Evolutionary conservation across 164 flowering plant genomes (phyloP).

Genomic region (Berberis vulgaris): DNA sequence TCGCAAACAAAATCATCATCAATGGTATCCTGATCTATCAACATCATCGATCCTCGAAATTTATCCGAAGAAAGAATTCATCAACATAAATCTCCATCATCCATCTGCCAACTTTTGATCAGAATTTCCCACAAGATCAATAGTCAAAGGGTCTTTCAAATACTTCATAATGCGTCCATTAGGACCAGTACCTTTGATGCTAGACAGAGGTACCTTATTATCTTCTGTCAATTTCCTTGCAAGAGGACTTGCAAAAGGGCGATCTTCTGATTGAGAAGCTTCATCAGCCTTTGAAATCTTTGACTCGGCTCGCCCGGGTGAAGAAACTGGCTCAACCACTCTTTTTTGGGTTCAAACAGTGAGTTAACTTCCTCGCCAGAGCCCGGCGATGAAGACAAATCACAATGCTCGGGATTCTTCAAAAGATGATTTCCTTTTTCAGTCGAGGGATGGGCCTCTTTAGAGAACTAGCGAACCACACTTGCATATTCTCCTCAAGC

Average conservation of each 20-base stretch:
- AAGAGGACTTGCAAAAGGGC: conserved; percentile 82
- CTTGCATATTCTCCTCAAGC: conserved; percentile 23
- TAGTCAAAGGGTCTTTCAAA: too few species aligned
- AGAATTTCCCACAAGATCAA: too few species aligned
- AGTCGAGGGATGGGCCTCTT: conserved; percentile 15
- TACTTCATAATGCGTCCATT: conserved; percentile 82
- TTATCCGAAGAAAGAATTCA: too few species aligned
- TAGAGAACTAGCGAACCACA: conserved; percentile 40
- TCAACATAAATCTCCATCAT: too few species aligned
- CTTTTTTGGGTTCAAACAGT: conserved; percentile 49
- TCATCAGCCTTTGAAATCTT: conserved; percentile 34
- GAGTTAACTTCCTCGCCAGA: conserved; percentile 30
- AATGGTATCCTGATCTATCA: too few species aligned
- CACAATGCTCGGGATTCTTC: conserved; percentile 14
- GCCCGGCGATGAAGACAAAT: conserved; percentile 27
- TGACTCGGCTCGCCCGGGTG: conserved; percentile 46
- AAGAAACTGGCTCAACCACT: conserved; percentile 31
- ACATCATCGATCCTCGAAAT: too few species aligned
- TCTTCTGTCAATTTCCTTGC: conserved; percentile 92
- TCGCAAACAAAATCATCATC: too few species aligned
- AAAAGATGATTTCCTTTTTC: conserved; percentile 24
- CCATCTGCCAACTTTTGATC: too few species aligned
- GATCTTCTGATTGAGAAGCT: conserved; percentile 43
- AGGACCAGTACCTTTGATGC: conserved; percentile 88
- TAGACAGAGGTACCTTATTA: conserved; percentile 62